Evolutionary conservation across 768 basidiomycete species (phyloP), one percentile per base, ranked within the genome.

Genomic region (Tricholoma sp.): DNA sequence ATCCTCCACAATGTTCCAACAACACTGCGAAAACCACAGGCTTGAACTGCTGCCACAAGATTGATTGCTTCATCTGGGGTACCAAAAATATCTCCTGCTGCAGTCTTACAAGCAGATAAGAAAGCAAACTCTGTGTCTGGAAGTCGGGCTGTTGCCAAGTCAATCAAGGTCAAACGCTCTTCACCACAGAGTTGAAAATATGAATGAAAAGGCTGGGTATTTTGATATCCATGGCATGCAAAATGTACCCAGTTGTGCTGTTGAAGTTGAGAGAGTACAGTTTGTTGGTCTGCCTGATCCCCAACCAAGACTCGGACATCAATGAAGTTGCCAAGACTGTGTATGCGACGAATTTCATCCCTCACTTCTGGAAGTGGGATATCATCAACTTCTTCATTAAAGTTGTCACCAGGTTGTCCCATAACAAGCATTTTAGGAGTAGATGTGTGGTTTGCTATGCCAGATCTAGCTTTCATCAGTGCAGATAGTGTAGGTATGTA

Each of bases 61-160:
- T n/a, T n/a, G n/a, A n/a, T n/a, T n/a, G n/a, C n/a, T 55, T 75
- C 73, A 54, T 74, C 70, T 0, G 70, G 67, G 4, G 67, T 64
- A 0, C 57, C 16, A n/a, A n/a, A n/a, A n/a, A n/a, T n/a, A n/a
- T n/a, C 2, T 50, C 55, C 64, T 2, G 56, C 64, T 6, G 68
- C 63, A 0, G 72, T 60, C 19, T 60, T 51, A 32, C 58, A 63
- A 5, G 60, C 60, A 22, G 53, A 61, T 18, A 61, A 35, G 45
- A 61, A 61, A 12, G 60, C 60, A 21, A 61, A 51, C 5, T 58
- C 52, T n/a, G 57, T 57, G 46, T 55, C 41, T 14, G 54, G 53
- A 3, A 56, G 35, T 22, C 43, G 22, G 35, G 57, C 57, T 24
- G 21, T 24, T 3, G 54, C 37, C 18, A 61, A 32, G 34, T 58